phyloP scores from a whole-genome alignment of 345 rosid genomes.

The Pistacia atlantica region DNA sequence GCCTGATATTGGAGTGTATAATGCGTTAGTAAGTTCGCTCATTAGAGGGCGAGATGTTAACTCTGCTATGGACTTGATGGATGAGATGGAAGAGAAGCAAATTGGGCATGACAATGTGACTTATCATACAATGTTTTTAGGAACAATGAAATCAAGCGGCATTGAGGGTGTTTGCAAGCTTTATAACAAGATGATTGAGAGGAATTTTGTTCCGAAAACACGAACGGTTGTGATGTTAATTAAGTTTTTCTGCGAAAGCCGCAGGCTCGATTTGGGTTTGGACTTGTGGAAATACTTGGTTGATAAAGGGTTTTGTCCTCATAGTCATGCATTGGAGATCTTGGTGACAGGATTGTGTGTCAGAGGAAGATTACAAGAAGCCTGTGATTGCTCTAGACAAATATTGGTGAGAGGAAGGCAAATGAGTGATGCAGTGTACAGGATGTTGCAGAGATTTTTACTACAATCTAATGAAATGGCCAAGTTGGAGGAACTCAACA shows the following conservation, averaged over 20 bases:
- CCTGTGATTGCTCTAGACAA: slow-evolving; percentile 66
- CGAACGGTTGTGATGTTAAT: slow-evolving; percentile 79
- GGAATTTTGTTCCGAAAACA: slow-evolving; percentile 62
- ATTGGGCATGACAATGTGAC: slow-evolving; percentile 62
- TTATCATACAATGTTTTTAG: slow-evolving; percentile 66
- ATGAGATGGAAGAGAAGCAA: slow-evolving; percentile 69
- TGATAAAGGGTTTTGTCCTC: slow-evolving; percentile 77
- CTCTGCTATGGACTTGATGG: slow-evolving; percentile 61
- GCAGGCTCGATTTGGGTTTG: slow-evolving; percentile 57
- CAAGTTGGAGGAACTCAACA: slow-evolving; percentile 55
- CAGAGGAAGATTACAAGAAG: slow-evolving; percentile 55
- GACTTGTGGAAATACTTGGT: slow-evolving; percentile 62
- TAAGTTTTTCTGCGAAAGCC: slow-evolving; percentile 69
- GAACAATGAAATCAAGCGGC: slow-evolving; percentile 63
- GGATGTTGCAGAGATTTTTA: slow-evolving; percentile 55
- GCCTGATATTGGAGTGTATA: slow-evolving; percentile 70
- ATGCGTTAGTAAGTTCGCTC: slow-evolving; percentile 69
- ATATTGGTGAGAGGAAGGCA: slow-evolving; percentile 75
- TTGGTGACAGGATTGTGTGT: slow-evolving; percentile 74
- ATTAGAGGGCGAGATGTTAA: slow-evolving; percentile 50
- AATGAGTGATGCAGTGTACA: slow-evolving; percentile 48
- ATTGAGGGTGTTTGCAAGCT: slow-evolving; percentile 52
- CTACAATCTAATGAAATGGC: slow-evolving; percentile 36
- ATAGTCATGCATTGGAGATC: slow-evolving; percentile 75
- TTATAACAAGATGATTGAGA: slow-evolving; percentile 55